A percentile compares a stretch with the other conserved stretches of the same genome.
These are phyloP conservation scores for Euryodendron excelsum DNA, from an alignment of 148 eudicot genomes.

Conservation along the genomic window DNA sequence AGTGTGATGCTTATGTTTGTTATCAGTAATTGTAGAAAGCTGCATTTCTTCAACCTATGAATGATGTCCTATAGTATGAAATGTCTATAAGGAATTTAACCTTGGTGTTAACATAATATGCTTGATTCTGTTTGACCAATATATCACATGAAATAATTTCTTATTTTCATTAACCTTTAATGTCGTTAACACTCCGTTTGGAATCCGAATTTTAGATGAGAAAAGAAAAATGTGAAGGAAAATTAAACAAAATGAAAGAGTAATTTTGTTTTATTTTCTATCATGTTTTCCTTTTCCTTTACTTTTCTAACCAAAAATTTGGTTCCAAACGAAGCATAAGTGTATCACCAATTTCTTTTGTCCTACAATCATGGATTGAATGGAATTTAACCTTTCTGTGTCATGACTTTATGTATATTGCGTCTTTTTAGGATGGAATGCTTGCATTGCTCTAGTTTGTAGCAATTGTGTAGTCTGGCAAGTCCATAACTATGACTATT, in stretches of 20 bases:
- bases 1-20: background rate
- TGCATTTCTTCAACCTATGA: background rate
- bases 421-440: slow-evolving; percentile 87
- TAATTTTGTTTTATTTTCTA: too few relatives aligned
- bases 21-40: background rate
- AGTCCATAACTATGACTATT: slow-evolving; percentile 20
- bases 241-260: too few relatives aligned
- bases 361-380: background rate
- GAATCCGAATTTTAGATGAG: too few relatives aligned
- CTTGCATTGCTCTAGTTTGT: slow-evolving; percentile 95
- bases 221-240: too few relatives aligned
- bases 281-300: too few relatives aligned
- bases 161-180: background rate
- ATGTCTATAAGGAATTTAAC: background rate
- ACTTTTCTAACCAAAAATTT: too few relatives aligned
- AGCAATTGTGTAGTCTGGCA: slow-evolving; percentile 98
- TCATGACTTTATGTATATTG: slow-evolving; percentile 19
- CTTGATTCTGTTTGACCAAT: background rate
- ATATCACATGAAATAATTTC: background rate
- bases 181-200: too few relatives aligned
- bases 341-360: background rate
- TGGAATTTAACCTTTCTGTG: background rate
- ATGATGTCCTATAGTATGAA: background rate
- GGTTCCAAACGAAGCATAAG: too few relatives aligned
- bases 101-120: background rate